Evolutionary conservation across 257 asterid species (phyloP).

Genomic region (Penstemon davidsonii): DNA sequence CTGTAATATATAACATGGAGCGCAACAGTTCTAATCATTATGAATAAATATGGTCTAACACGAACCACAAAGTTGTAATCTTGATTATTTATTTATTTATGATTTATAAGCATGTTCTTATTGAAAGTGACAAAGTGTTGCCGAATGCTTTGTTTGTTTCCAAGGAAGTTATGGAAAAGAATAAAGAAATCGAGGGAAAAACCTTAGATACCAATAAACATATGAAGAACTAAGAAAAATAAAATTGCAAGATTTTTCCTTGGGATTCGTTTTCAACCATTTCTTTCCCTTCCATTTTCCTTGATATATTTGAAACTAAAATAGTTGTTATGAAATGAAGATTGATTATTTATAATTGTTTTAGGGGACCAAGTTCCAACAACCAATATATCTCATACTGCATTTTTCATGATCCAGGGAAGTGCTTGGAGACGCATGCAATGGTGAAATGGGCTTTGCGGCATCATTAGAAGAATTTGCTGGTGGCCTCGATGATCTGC

Average conservation of each 20-base stretch:
- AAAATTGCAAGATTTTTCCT: background rate
- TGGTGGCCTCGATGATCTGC: constrained; percentile 92
- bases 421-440: constrained; percentile 73
- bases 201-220: background rate
- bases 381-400: constrained; percentile 4
- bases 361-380: background rate
- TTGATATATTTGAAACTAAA: constrained; percentile 12
- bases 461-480: constrained; percentile 90
- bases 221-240: background rate
- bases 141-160: too few species aligned
- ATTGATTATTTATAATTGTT: constrained; percentile 19
- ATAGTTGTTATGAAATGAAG: background rate
- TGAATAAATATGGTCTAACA: background rate
- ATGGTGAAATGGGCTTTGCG: constrained; percentile 76
- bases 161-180: too few species aligned
- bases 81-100: too few species aligned
- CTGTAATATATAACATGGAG: background rate
- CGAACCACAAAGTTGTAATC: too few species aligned
- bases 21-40: background rate
- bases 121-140: too few species aligned
- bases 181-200: background rate
- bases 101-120: too few species aligned
- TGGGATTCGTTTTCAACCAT: background rate
- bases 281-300: background rate
- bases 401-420: constrained; percentile 51